A percentile compares a stretch with the other conserved stretches of the same genome.
Evolutionary conservation across 805 yeast species (phyloP).

Genomic region (Helenozyma baotianmanensis): DNA sequence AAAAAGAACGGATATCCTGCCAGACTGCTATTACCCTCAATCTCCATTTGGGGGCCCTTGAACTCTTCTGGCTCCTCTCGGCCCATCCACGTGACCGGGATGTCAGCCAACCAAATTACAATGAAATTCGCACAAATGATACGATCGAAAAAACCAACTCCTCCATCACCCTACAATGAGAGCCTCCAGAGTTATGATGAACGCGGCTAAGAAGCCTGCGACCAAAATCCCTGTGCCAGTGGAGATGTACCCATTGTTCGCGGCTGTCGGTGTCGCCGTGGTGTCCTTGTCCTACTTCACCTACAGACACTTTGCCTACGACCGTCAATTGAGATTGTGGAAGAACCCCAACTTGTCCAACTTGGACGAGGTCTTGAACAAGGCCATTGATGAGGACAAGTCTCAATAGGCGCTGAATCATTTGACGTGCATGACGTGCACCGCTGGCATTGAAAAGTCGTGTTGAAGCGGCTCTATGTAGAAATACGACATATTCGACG

Average conservation of each 20-base stretch:
- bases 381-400: constrained; percentile 25
- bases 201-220: constrained; percentile 34
- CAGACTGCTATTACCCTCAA: too few species aligned
- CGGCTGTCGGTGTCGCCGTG: constrained; percentile 40
- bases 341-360: constrained; percentile 40
- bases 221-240: constrained; percentile 29
- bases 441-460: too few species aligned
- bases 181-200: constrained; percentile 36
- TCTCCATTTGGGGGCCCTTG: too few species aligned
- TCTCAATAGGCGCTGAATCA: too few species aligned
- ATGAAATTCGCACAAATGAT: constrained; percentile 10
- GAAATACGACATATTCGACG: too few species aligned
- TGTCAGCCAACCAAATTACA: constrained; percentile 14
- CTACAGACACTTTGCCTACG: constrained; percentile 45
- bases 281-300: constrained; percentile 38
- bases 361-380: constrained; percentile 39
- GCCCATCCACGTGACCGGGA: constrained; percentile 12
- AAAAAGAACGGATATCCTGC: too few species aligned
- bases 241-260: constrained; percentile 46
- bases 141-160: constrained; percentile 2
- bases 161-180: constrained; percentile 26
- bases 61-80: too few species aligned
- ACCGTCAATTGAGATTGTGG: constrained; percentile 44
- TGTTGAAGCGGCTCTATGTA: too few species aligned
- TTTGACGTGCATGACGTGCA: too few species aligned